Base-by-base conservation (phyloP, 2,329 filamentous ascomycete species). In the Aspergillus sp. region DNA sequence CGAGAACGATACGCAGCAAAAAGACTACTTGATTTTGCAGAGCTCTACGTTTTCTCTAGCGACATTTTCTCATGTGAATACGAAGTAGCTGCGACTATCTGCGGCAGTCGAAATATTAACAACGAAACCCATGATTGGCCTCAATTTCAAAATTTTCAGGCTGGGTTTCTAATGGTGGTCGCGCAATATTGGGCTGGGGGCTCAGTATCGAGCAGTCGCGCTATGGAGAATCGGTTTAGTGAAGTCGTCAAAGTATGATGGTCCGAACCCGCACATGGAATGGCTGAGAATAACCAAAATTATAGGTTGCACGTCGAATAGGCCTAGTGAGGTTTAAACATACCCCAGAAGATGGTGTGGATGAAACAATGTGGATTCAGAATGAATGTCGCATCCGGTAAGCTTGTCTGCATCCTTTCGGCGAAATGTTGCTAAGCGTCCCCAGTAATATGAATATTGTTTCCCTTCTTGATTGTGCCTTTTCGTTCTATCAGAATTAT, bases 171-270 rank as follows among this genome's bases (percentile, higher is more conserved):
- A 49, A 77, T 78, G 53, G 66, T 74, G 0, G 62, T 75, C 49
- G 68, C 70, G 1, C 78, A 80, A 55, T 79, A 79, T 58, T 79
- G 78, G 78, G 72, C 74, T 4, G 77, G 77, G 5, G 72, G 66
- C 51, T 70, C 63, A 6, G 58, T 68, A 5, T 70, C 76, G 3
- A 71, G 73, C 33, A 75, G 74, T 60, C 70, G 78, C 7, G 74
- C 70, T 3, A 75, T 79, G 70, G 77, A 79, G 60, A 71, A 65
- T 43, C 72, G 76, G n/a, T 78, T 79, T 51, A 72, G 71, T 52
- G 71, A 76, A 51, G 66, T 79, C 12, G 65, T 79, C 44, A 76
- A 75, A 64, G 76, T 77, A 65, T 55, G 64, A 35, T 63, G 15
- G 31, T 11, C 14, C 12, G 2, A 3, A 1, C 31, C 4, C 5